Conservation (phyloP, 352 stramenopile genomes). For the Peronospora belbahrii region DNA sequence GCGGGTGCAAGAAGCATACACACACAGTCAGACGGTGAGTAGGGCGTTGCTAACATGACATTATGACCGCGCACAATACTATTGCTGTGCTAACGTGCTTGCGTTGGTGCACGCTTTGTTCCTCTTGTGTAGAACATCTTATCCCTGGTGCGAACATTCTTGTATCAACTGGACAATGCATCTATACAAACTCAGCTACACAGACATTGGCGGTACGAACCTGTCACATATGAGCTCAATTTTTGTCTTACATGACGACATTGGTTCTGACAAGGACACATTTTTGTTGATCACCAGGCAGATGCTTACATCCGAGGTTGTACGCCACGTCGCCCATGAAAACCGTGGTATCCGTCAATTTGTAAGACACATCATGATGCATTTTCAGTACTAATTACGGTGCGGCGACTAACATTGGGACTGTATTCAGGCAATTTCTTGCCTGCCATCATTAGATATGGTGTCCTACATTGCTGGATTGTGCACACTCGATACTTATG, state of each 20-base stretch:
- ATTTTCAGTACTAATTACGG: not conserved
- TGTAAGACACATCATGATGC: not conserved
- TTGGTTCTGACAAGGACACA: not conserved
- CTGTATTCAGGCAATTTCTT: conserved; percentile 22
- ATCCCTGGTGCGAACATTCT: conserved; percentile 24
- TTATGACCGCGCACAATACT: conserved; percentile 1
- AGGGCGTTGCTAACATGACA: not conserved
- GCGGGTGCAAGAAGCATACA: conserved; percentile 3
- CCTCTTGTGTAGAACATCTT: conserved; percentile 11
- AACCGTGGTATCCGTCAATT: conserved; percentile 3
- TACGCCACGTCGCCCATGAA: conserved; percentile 14
- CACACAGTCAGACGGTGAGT: conserved; percentile 10
- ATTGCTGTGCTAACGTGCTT: conserved; percentile 4
- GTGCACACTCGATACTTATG: not conserved
- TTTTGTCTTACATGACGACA: not conserved
- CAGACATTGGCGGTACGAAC: conserved; percentile 25
- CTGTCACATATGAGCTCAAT: not conserved
- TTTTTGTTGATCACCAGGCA: conserved; percentile 13
- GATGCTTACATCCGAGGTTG: conserved; percentile 18
- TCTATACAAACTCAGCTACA: conserved; percentile 9
- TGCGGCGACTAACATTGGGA: not conserved
- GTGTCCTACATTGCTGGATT: conserved; percentile 13
- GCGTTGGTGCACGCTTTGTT: not conserved
- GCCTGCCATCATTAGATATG: conserved; percentile 21
- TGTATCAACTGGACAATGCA: conserved; percentile 21